Evolutionary conservation across 345 rosid genomes (phyloP).

Genomic region (Litchi chinensis): DNA sequence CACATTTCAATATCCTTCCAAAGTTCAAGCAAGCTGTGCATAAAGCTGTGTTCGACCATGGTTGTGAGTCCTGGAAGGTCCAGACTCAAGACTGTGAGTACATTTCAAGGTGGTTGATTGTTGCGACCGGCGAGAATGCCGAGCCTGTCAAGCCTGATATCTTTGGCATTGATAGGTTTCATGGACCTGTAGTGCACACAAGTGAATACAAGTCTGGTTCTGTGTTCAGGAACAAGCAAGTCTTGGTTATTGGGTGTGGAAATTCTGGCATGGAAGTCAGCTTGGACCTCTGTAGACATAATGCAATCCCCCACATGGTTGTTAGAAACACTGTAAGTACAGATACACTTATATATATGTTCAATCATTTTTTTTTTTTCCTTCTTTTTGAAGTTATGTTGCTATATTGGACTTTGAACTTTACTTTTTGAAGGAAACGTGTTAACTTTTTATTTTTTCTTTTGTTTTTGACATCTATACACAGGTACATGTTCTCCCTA

Average conservation of each 20-base stretch:
- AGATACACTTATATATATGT: background rate
- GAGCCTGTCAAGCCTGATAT: constrained; percentile 75
- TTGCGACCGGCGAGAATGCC: constrained; percentile 88
- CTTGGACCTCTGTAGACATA: constrained; percentile 69
- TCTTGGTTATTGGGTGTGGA: constrained; percentile 82
- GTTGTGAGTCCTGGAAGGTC: constrained; percentile 60
- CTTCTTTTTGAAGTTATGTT: no score
- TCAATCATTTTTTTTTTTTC: background rate
- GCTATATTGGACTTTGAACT: background rate
- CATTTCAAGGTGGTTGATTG: constrained; percentile 66
- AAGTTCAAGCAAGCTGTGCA: constrained; percentile 61
- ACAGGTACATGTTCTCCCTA: constrained; percentile 91
- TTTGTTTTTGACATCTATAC: background rate
- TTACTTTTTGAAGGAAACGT: background rate
- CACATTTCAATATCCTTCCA: constrained; percentile 65
- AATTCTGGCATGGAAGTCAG: constrained; percentile 96
- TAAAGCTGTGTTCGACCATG: constrained; percentile 55
- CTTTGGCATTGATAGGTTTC: constrained; percentile 50
- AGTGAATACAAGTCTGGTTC: constrained; percentile 68
- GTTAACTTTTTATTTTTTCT: background rate
- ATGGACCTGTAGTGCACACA: constrained; percentile 59
- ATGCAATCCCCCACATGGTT: constrained; percentile 65
- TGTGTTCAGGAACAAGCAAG: constrained; percentile 48
- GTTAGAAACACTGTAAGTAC: constrained; percentile 61
- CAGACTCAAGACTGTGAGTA: constrained; percentile 56